Evolutionary conservation across 306 rosid genomes (phyloP), one percentile per base, ranked within the genome.

Genomic region (Crataegus laevigata): DNA sequence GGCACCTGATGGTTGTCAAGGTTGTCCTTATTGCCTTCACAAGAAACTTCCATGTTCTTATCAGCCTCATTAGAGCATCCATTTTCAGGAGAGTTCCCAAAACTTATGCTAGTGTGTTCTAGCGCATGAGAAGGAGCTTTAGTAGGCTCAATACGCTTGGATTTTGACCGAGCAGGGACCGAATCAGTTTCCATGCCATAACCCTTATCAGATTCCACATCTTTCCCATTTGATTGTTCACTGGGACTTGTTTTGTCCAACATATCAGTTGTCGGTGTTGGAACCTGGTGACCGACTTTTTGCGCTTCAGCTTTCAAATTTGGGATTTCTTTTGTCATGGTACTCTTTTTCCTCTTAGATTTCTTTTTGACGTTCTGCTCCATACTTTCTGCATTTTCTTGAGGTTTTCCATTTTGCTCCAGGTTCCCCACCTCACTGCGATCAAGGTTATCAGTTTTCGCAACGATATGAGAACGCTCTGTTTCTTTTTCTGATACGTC

Each of bases 301-400:
- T 77, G 78, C 64, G 45, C 88, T 73, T 88, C 80, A 72, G 81
- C 58, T 69, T 69, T 78, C 68, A 75, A 68, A 75, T 78, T 79
- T 22, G 81, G 51, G 32, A 68, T 38, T 69, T 79, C 77, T 73
- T 72, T 81, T 80, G 78, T 24, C 60, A 77, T 30, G 63, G 88
- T 68, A 63, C 45, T 68, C 68, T 66, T 82, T 72, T 86, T 88
- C 84, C 77, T 83, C 75, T 83, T 93, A 34, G 84, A 72, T 82
- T 74, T 87, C 77, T 77, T 84, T 71, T 75, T 64, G 83, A 50
- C 84, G 68, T 74, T 82, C 77, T 76, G 69, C 68, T 81, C 74
- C 47, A 6, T 61, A 40, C 73, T 75, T 73, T 88, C 84, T 47
- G 81, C 68, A 69, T 42, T 74, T 51, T 66, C 82, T 76, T 66